Evolutionary conservation across 2,329 filamentous ascomycete genomes (phyloP).

Genomic region (Rutstroemia sp.): DNA sequence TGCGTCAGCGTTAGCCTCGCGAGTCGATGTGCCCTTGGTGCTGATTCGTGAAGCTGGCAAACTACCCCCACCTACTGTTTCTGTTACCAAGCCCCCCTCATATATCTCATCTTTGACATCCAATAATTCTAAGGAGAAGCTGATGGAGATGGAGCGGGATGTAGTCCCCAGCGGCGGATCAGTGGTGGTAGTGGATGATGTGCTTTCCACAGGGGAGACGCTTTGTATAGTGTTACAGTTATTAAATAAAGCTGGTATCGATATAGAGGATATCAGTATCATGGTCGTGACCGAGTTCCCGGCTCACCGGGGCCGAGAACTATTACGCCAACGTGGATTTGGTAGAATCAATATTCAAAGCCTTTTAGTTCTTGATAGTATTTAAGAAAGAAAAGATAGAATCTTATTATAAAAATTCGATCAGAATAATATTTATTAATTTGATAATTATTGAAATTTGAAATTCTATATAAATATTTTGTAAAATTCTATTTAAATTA

Average conservation of each 20-base stretch:
- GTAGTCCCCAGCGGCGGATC: slow-evolving; percentile 29
- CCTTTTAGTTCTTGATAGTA: slow-evolving; percentile 19
- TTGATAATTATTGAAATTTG: too few relatives aligned
- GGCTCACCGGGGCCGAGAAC: slow-evolving; percentile 15
- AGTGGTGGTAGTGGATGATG: neutral
- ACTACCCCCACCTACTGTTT: slow-evolving; percentile 48
- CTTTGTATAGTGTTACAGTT: slow-evolving; percentile 21
- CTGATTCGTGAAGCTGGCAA: slow-evolving; percentile 50
- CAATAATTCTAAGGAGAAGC: slow-evolving; percentile 24
- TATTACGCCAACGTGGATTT: slow-evolving; percentile 18
- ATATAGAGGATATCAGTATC: slow-evolving; percentile 13
- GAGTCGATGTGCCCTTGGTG: slow-evolving; percentile 36
- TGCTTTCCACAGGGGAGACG: slow-evolving; percentile 21
- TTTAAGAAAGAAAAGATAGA: too few relatives aligned
- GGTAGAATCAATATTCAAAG: slow-evolving; percentile 20
- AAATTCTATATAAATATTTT: too few relatives aligned
- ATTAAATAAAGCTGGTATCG: slow-evolving; percentile 16
- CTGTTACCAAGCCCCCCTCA: slow-evolving; percentile 39
- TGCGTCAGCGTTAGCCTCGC: slow-evolving; percentile 42
- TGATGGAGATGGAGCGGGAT: slow-evolving; percentile 43
- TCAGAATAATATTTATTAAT: too few relatives aligned
- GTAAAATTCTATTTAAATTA: too few relatives aligned
- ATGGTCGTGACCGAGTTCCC: slow-evolving; percentile 22
- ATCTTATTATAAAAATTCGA: too few relatives aligned
- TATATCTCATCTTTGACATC: slow-evolving; percentile 43